Conservation (phyloP, 2,329 filamentous ascomycete species). For the Pseudohalonectria lignicola region DNA sequence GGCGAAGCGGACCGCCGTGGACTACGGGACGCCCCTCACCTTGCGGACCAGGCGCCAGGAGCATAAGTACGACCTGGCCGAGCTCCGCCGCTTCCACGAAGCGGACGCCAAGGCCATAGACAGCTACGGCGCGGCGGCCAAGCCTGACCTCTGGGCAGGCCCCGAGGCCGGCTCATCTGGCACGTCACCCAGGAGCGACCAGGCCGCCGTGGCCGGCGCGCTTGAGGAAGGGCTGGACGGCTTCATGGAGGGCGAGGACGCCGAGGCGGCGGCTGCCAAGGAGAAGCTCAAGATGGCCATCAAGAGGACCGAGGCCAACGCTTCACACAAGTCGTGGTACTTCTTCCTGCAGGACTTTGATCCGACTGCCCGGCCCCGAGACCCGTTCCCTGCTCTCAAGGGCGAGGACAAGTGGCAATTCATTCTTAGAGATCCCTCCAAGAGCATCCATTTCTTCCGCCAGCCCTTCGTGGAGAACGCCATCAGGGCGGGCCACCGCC, state of each 20-base stretch:
- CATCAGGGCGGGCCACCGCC: constrained; percentile 24
- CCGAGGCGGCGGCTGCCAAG: neutral
- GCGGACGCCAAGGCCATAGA: too few relatives aligned
- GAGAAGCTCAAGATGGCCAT: constrained; percentile 30
- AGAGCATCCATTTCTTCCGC: neutral
- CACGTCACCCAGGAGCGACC: too few relatives aligned
- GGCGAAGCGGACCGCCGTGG: constrained; percentile 32
- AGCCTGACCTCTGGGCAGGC: neutral
- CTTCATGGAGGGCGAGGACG: constrained; percentile 16
- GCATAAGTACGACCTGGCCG: constrained; percentile 53
- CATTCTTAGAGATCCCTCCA: constrained; percentile 46
- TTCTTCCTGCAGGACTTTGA: constrained; percentile 32
- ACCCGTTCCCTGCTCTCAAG: constrained; percentile 25
- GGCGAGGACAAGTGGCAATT: constrained; percentile 32
- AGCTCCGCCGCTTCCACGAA: constrained; percentile 47
- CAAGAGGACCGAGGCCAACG: constrained; percentile 32
- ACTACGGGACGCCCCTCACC: constrained; percentile 35
- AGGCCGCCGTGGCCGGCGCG: neutral
- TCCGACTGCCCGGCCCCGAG: constrained; percentile 12
- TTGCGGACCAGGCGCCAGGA: constrained; percentile 14
- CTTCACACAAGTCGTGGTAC: constrained; percentile 28
- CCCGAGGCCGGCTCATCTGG: too few relatives aligned
- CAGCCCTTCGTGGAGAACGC: constrained; percentile 30
- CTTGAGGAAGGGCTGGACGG: neutral
- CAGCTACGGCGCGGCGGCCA: constrained; percentile 32